Evolutionary conservation across 805 yeast genomes (phyloP), one percentile per base, ranked within the genome.

Genomic region (Myxozyma geophila): DNA sequence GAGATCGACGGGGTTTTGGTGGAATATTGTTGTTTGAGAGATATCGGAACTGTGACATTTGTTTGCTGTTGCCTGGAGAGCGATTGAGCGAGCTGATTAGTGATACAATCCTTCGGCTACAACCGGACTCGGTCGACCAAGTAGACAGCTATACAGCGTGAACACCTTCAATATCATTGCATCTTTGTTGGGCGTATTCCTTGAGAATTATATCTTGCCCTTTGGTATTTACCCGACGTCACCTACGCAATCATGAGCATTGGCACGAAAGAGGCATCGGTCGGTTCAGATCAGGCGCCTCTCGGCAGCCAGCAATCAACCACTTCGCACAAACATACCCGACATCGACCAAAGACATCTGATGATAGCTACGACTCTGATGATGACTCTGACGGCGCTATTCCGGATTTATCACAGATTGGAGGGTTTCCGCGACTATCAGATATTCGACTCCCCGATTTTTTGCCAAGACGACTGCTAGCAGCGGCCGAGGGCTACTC

Each of bases 361-460:
- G 33, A 44, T 36, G 43, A 46, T 21, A 21, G 17, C 46, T 41
- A 47, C 33, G 47, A 56, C 53, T n/a, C 23, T 39, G 55, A 52
- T 19, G 35, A 47, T 13, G 50, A 47, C 41, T 6, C 33, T 15
- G 39, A 50, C 36, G 57, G 43, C 21, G 58, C 58, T 19, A 65
- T 65, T 21, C 68, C 68, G 7, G 60, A 65, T 54, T n/a, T 65
- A 15, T 65, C 68, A 5, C 28, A 40, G 8, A 54, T 65, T 17
- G 68, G 68, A 17, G 68, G 68, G 8, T 59, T 65, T 23, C 68
- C 68, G 12, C 58, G 64, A 13, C 52, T 64, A 13, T 52, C 61
- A 23, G n/a, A 44, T 17, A 61, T 64, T 17, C 49, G 67, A 15
- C 52, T 64, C 19, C 63, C 63, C 15, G 68, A 64, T 36, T 54